Base-by-base conservation (phyloP, 73 alveolate genomes). In the Stentor roeselii region DNA sequence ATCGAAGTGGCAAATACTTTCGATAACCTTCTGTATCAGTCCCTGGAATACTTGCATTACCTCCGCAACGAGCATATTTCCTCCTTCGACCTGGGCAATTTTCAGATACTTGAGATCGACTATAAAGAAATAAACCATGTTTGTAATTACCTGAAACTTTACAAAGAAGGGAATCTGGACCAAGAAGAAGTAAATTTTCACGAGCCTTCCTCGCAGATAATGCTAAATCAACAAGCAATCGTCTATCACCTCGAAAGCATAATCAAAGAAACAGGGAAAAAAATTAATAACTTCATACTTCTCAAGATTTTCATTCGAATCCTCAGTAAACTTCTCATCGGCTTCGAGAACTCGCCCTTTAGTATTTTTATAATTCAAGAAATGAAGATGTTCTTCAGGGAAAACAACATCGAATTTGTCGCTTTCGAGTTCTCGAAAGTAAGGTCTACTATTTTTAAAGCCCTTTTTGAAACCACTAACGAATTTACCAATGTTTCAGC, bases 1-100 rank as follows among this genome's bases (percentile, higher is more conserved):
- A 67, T 67, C 14, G 80, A 67, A 67, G 80, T 67, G n/a, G n/a
- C 80, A 21, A 67, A 67, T 2, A 67, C 50, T 21, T 67, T 21
- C 37, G 11, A 21, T 21, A 67, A 67, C 34, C 11, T 34, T 1
- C 80, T 67, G 21, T 67, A 21, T 21, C 15, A 67, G 1, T 67
- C 80, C 14, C 14, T 67, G 37, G 80, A 34, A 30, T 67, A 32
- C 34, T 40, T 67, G 1, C 37, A 67, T 2, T 67, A 67, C 2
- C 0, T 67, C 37, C 21, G 34, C 80, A 21, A 67, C 14, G 0
- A 21, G 11, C 80, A 30, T 67, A 67, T 67, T 50, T 6, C 6
- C 21, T 11, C 30, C 6, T 50, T 50, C 21, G 67, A 50, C 67
- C 21, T 50, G 21, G 21, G 21, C 21, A 50, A 6, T 50, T 50